Evolutionary conservation across 2,329 filamentous ascomycete species (phyloP), one percentile per base, ranked within the genome.

Genomic region (Colletotrichum navitas): DNA sequence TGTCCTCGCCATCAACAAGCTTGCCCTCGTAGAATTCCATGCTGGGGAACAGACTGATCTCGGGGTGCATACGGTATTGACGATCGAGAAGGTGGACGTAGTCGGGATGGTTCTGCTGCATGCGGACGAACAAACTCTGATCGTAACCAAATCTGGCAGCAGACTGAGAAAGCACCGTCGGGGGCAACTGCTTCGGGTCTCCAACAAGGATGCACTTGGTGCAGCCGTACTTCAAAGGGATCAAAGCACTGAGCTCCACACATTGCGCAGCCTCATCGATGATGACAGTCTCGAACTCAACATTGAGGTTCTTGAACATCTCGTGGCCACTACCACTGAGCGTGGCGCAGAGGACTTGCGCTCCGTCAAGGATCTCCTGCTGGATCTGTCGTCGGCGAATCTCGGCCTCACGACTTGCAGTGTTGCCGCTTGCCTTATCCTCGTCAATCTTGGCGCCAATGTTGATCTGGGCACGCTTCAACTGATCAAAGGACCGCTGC

Each of bases 11-110:
- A 80, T 99, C 94, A 74, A 95, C 85, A 14, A 99, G 89, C 74
- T 91, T 90, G 36, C 93, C 91, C 79, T 98, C 94, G 83, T 99
- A 99, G 83, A 99, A 99, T 63, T 95, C 92, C 76, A 88, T 85
- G 80, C 94, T 97, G 1, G 97, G 96, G 80, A 98, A 99, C 63
- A 86, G 81, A 81, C 94, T 97, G 79, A 99, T 99, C 75, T 96
- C 94, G 0, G 97, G 96, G 83, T 99, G 96, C 97, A 99, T 99
- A 82, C 96, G 96, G 80, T 99, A 99, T 79, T 99, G 96, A 67
- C 93, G 96, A 79, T 98, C 95, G n/a, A 99, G 89, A 34, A 99
- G 87, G 83, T 99, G 95, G 21, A 99, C 91, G 74, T 97, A 92
- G 41, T 93, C 86, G 0, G 94, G 93, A 76, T 95, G 92, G 74